These are phyloP conservation scores for Epichloe sp. DNA, from an alignment of 2,329 filamentous ascomycete species.

Conservation along the genomic window DNA sequence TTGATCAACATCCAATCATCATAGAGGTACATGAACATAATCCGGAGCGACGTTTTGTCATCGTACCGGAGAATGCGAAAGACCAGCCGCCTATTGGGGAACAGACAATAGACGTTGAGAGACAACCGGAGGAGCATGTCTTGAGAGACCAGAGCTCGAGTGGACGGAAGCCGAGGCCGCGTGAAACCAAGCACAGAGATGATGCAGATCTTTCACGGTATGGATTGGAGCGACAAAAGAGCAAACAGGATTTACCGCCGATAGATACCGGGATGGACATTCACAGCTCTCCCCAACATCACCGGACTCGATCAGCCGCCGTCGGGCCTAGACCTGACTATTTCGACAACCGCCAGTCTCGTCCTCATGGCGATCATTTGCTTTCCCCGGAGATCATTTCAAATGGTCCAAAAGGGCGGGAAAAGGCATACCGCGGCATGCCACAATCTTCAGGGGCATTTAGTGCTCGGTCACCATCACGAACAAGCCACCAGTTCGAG, in stretches of 20 bases:
- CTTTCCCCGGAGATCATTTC: slow-evolving; percentile 31
- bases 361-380: slow-evolving; percentile 20
- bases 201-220: slow-evolving; percentile 7
- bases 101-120: neutral
- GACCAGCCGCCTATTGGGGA: neutral
- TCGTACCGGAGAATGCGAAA: slow-evolving; percentile 29
- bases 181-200: neutral
- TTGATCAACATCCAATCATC: slow-evolving; percentile 57
- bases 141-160: neutral
- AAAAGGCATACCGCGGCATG: slow-evolving; percentile 27
- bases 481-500: slow-evolving; percentile 16
- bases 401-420: slow-evolving; percentile 26
- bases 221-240: slow-evolving; percentile 17
- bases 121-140: neutral
- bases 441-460: slow-evolving; percentile 15
- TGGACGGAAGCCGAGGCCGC: neutral
- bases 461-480: slow-evolving; percentile 19
- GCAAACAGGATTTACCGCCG: slow-evolving; percentile 28
- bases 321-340: slow-evolving; percentile 20
- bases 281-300: slow-evolving; percentile 16
- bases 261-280: slow-evolving; percentile 28
- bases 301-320: slow-evolving; percentile 23
- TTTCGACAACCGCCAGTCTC: slow-evolving; percentile 16
- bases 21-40: slow-evolving; percentile 47
- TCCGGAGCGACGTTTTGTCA: slow-evolving; percentile 52